phyloP scores from a whole-genome alignment of 202 grass and related monocot genomes.

The Carex arenaria region DNA sequence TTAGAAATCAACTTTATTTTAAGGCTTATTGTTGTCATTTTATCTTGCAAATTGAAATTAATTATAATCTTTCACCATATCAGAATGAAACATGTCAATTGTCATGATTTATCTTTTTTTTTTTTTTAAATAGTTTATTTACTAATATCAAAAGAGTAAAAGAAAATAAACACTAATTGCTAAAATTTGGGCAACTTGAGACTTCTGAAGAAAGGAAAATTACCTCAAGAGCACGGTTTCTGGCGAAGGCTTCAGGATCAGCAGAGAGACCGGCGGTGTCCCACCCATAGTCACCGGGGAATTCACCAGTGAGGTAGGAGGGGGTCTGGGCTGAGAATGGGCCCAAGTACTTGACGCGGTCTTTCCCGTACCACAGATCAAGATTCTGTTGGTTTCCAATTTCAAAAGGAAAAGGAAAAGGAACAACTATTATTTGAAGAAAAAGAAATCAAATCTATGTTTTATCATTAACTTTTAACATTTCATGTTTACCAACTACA shows the following conservation, averaged over 20 bases:
- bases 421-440: too few relatives aligned
- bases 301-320: constrained; percentile 86
- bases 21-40: neutral
- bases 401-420: neutral
- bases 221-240: constrained; percentile 90
- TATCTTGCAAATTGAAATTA: neutral
- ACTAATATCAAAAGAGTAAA: too few relatives aligned
- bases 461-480: neutral
- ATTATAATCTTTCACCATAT: neutral
- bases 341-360: constrained; percentile 93
- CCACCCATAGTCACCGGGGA: constrained; percentile 95
- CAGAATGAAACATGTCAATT: neutral
- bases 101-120: neutral
- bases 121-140: too few relatives aligned
- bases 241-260: constrained; percentile 89
- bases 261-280: constrained; percentile 93
- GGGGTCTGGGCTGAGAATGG: constrained; percentile 97
- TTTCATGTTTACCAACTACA: neutral
- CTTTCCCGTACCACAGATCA: constrained; percentile 85
- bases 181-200: too few relatives aligned
- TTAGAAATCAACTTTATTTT: neutral
- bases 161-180: too few relatives aligned
- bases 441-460: neutral
- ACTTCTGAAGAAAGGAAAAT: neutral
- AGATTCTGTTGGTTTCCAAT: constrained; percentile 45